Evolutionary conservation across 305 asterid genomes (phyloP), one percentile per base, ranked within the genome.

Genomic region (Fraxinus platypoda): DNA sequence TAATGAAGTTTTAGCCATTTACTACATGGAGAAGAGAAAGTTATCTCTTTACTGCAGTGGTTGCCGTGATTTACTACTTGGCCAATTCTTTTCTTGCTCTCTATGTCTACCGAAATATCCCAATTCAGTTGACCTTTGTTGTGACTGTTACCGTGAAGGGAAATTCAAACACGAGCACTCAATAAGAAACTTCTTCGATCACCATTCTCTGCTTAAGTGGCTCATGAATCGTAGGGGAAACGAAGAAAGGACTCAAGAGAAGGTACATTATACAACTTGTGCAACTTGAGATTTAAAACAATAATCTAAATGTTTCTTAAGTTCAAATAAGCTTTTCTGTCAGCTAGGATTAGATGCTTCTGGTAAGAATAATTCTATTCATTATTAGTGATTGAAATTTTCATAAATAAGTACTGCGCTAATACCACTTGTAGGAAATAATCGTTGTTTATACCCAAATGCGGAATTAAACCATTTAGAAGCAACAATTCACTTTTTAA

Each of bases 81-180:
- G 85, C 0, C 76, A 86, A 1, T 85, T 83, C 73, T 87, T 87
- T 54, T 87, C 88, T 0, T 85, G 87, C 82, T 30, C 25, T 81
- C 70, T 78, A 3, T 87, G 88, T 19, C 35, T 78, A 4, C 80
- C 72, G 3, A 70, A 70, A 3, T 19, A 34, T 28, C 46, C 80
- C 0, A 33, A 78, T 12, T 31, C 85, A 2, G 83, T 12, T 30
- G 84, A 87, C 6, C 79, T 87, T 31, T 87, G 90, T 74, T 79
- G 84, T 25, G 74, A 70, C 30, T 85, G 90, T 8, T 83, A 79
- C 68, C 81, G 75, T 11, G 57, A 31, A n/a, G 72, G 62, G 15
- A 3, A 8, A 2, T 21, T 33, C 8, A 0, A 25, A 0, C 89
- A 87, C 71, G 35, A 84, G 15, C 89, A 87, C 66, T 28, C 87